Base-by-base conservation (phyloP, 2,329 filamentous ascomycete genomes). In the Aureobasidium leucospermi region DNA sequence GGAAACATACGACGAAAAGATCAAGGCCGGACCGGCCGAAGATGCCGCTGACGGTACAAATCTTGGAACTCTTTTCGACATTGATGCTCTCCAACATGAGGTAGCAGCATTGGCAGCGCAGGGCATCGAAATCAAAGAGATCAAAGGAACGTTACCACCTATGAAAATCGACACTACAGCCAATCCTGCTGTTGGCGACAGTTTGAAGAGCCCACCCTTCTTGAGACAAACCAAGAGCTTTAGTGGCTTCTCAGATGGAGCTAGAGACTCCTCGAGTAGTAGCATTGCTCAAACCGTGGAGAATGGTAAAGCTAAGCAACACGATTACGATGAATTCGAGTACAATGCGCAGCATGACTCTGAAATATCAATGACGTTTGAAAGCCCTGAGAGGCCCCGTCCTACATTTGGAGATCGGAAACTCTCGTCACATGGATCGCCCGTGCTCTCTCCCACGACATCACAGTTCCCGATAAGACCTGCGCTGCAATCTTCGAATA, bases 1-100 rank as follows among this genome's bases (percentile, higher is more conserved):
- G 93, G 93, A 97, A 72, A 90, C 90, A 8, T 96, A 96, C 71
- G 88, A 96, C 69, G 89, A 95, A 62, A 76, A 75, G 16, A 72
- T 71, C 46, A 83, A 82, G 68, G 67, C 67, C 5, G 68, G 70
- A 23, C 62, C 70, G 29, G 69, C 68, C 28, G 71, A 72, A 42
- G 76, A 75, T 59, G 75, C 75, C 8, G 78, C 81, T 59, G 79
- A 67, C 28, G 31, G 16, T 78, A 8, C 76, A 78, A 5, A 80
- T 73, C 60, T 31, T 23, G 60, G 55, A 85, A 87, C 97, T 8
- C 79, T 99, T 47, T 99, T 99, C 68, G 94, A 99, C 68, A 85
- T 99, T 48, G 94, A 99, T 67, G 94, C 94, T 11, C 97, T 99
- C 64, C 83, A 90, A 51, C 70, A 67, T 31, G 78, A 80, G 65